A percentile compares a stretch with the other conserved stretches of the same genome.
phyloP scores from a whole-genome alignment of 177 flowering plant genomes.

The Vitis hybrid region DNA sequence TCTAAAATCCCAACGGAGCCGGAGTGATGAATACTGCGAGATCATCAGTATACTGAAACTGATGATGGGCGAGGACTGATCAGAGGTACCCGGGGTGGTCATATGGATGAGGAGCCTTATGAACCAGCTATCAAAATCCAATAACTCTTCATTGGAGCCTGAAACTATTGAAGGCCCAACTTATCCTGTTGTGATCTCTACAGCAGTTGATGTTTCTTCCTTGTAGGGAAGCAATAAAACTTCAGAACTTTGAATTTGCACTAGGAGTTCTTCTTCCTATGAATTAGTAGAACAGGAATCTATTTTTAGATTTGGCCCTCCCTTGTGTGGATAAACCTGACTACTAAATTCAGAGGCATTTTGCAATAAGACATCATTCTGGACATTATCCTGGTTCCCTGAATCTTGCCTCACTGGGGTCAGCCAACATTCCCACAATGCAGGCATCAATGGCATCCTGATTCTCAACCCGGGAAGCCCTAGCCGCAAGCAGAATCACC shows the following conservation, averaged over 20 bases:
- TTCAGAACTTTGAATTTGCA: conserved; percentile 57
- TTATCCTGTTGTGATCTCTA: conserved; percentile 25
- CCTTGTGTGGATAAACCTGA: conserved; percentile 17
- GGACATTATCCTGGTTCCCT: conserved; percentile 17
- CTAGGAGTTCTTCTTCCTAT: conserved; percentile 47
- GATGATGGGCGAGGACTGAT: no score
- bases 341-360: conserved; percentile 22
- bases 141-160: conserved; percentile 18
- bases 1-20: no score
- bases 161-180: conserved; percentile 30
- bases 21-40: no score
- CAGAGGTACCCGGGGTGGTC: no score
- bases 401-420: conserved; percentile 28
- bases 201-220: conserved; percentile 41
- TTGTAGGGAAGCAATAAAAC: conserved; percentile 66
- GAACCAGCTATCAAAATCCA: conserved; percentile 45
- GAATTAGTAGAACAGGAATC: conserved; percentile 26
- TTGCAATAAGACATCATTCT: conserved; percentile 14
- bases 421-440: conserved; percentile 18
- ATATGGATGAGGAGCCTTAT: no score
- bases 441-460: conserved; percentile 24
- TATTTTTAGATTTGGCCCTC: conserved; percentile 21
- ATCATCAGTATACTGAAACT: no score
- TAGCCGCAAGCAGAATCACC: conserved; percentile 11
- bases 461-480: conserved; percentile 18